Conservation (phyloP, 768 basidiomycete species). For the Pleurotus platypus region DNA sequence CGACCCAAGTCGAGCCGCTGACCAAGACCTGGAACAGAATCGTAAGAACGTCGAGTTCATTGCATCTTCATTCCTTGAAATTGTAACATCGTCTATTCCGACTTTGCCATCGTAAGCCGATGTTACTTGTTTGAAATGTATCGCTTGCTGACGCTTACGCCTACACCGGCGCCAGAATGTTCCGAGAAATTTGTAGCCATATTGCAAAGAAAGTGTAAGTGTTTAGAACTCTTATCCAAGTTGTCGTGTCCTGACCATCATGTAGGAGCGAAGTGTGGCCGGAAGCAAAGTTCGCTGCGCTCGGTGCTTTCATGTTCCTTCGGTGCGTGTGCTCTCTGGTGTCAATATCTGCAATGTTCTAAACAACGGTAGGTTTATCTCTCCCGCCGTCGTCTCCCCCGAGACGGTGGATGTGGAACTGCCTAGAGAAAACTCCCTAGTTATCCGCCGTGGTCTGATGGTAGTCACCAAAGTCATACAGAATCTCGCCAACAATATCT, state of each 20-base stretch:
- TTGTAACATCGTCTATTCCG: slow-evolving; percentile 68
- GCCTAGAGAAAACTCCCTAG: slow-evolving; percentile 48
- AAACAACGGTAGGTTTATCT: slow-evolving; percentile 64
- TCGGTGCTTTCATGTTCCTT: slow-evolving; percentile 90
- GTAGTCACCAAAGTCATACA: slow-evolving; percentile 90
- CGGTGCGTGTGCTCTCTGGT: slow-evolving; percentile 37
- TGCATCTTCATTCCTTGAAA: slow-evolving; percentile 69
- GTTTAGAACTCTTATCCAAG: not conserved
- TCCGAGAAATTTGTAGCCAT: slow-evolving; percentile 83
- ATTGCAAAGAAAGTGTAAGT: slow-evolving; percentile 76
- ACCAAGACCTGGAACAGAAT: slow-evolving; percentile 66
- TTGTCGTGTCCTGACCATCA: not conserved
- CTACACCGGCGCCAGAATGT: slow-evolving; percentile 49
- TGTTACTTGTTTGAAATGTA: not conserved
- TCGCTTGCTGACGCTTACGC: not conserved
- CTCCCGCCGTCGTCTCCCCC: slow-evolving; percentile 85
- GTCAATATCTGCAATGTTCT: not conserved
- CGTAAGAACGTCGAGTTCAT: slow-evolving; percentile 68
- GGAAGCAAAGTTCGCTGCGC: slow-evolving; percentile 73
- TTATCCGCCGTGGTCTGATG: slow-evolving; percentile 76
- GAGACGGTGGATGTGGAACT: slow-evolving; percentile 82
- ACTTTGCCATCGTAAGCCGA: slow-evolving; percentile 68
- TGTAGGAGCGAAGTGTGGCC: slow-evolving; percentile 66
- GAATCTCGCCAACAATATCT: slow-evolving; percentile 90
- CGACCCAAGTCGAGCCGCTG: slow-evolving; percentile 59